phyloP scores from a whole-genome alignment of 2,329 filamentous ascomycete genomes.

The Pleurostoma richardsiae region DNA sequence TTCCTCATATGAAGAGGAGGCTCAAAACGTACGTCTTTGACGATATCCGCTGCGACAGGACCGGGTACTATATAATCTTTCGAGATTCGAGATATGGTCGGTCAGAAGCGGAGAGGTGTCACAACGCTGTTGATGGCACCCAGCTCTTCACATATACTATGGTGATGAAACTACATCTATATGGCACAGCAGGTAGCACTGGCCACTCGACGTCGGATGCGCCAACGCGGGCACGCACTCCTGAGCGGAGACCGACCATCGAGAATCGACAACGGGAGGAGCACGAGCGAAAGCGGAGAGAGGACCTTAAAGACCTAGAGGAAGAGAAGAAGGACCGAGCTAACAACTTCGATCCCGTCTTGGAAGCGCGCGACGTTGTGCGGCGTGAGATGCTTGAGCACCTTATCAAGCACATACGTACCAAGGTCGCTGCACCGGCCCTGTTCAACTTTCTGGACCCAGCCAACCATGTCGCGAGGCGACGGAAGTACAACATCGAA shows the following conservation, averaged over 20 bases:
- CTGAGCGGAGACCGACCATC: constrained; percentile 24
- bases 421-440: constrained; percentile 75
- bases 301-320: constrained; percentile 78
- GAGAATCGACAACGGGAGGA: constrained; percentile 59
- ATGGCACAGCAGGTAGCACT: constrained; percentile 21
- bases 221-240: constrained; percentile 25
- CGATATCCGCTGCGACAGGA: constrained; percentile 76
- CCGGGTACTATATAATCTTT: constrained; percentile 91
- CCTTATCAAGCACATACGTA: constrained; percentile 82
- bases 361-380: constrained; percentile 74
- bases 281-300: constrained; percentile 57
- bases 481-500: constrained; percentile 72
- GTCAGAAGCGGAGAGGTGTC: constrained; percentile 77
- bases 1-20: constrained; percentile 85
- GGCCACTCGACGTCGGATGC: constrained; percentile 19
- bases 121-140: constrained; percentile 70
- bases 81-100: constrained; percentile 71
- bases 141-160: constrained; percentile 88
- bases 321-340: constrained; percentile 87
- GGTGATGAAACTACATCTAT: constrained; percentile 74
- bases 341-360: constrained; percentile 83
- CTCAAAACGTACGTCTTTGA: constrained; percentile 78
- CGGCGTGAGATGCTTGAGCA: constrained; percentile 80
- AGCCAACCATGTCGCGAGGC: constrained; percentile 70
- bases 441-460: constrained; percentile 82